A percentile compares a stretch with the other conserved stretches of the same genome.
These are phyloP conservation scores for Canariomyces notabilis DNA, from an alignment of 2,329 filamentous ascomycete genomes.

Conservation along the genomic window DNA sequence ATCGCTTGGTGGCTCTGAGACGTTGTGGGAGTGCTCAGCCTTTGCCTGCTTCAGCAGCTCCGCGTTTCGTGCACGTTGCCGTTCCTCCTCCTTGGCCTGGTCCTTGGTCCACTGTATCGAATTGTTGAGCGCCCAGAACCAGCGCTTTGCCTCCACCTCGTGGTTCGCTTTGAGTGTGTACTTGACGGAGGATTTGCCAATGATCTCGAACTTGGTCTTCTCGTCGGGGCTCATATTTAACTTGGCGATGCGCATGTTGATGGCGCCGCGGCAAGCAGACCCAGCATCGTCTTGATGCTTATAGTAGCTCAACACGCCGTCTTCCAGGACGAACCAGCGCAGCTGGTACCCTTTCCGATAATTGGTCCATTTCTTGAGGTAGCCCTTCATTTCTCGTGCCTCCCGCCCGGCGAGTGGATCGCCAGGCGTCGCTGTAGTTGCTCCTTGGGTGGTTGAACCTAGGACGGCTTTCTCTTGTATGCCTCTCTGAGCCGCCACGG, in stretches of 20 bases:
- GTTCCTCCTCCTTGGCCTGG: constrained; percentile 86
- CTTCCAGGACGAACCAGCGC: constrained; percentile 95
- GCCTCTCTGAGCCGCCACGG: constrained; percentile 85
- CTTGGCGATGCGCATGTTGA: constrained; percentile 96
- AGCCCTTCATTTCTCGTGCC: constrained; percentile 94
- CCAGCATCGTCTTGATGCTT: constrained; percentile 98
- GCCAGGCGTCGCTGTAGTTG: constrained; percentile 47
- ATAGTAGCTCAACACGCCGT: constrained; percentile 96
- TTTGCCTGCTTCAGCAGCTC: constrained; percentile 75
- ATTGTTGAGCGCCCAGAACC: constrained; percentile 99
- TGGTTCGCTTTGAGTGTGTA: constrained; percentile 98
- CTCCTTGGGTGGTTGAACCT: constrained; percentile 61
- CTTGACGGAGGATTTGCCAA: constrained; percentile 96
- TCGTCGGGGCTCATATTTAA: constrained; percentile 96
- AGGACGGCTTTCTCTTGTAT: constrained; percentile 97
- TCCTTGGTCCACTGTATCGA: constrained; percentile 98
- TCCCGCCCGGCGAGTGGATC: constrained; percentile 72
- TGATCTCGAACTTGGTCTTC: constrained; percentile 96
- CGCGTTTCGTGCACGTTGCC: constrained; percentile 65
- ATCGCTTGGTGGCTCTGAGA: constrained; percentile 46
- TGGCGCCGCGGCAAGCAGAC: constrained; percentile 91
- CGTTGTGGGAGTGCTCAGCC: constrained; percentile 57
- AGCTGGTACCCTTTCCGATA: constrained; percentile 96
- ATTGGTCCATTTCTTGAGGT: constrained; percentile 99
- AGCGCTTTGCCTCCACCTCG: constrained; percentile 94